Evolutionary conservation across 768 basidiomycete genomes (phyloP), one percentile per base, ranked within the genome.

Genomic region (Kwoniella sp.): DNA sequence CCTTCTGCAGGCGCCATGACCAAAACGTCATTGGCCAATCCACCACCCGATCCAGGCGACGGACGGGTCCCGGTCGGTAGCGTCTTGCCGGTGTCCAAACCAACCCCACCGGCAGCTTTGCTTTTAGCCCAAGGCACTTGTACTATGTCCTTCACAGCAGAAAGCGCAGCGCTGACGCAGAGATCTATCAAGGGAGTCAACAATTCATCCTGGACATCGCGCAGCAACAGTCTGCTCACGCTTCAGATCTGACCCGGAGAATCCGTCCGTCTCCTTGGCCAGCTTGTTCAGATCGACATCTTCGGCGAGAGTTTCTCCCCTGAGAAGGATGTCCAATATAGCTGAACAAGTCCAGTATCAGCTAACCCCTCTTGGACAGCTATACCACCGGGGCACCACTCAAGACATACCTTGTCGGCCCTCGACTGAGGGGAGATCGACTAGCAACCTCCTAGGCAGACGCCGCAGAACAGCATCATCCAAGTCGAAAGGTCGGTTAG

Each of bases 171-270:
- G 46, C 88, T 84, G 23, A 96, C 91, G 70, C 90, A 92, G 19
- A 95, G 76, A 75, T 96, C 91, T 95, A 63, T 7, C 46, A 15
- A 8, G 14, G 45, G 14, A 25, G 20, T 27, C 17, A 34, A 19
- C 39, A 20, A 10, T 32, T 32, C 50, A 7, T 36, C 8, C 10
- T 9, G 11, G 17, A n/a, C 17, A n/a, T 19, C 10, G 26, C 25
- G 34, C 37, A 31, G 23, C 44, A 7, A 23, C 29, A 51, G 41
- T 32, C 29, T 19, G 78, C 87, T 68, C 53, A 93, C 91, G 89
- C 74, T 93, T 95, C 53, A 96, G 78, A 73, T 96, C 91, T 23
- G 90, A 93, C 14, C 91, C 91, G 50, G 91, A 96, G 73, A 90
- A 96, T 46, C 81, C 83, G 20, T 70, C 71, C 5, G 71, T 73